Conservation (phyloP, 805 yeast genomes). For the Metschnikowia baotianmanensis region DNA sequence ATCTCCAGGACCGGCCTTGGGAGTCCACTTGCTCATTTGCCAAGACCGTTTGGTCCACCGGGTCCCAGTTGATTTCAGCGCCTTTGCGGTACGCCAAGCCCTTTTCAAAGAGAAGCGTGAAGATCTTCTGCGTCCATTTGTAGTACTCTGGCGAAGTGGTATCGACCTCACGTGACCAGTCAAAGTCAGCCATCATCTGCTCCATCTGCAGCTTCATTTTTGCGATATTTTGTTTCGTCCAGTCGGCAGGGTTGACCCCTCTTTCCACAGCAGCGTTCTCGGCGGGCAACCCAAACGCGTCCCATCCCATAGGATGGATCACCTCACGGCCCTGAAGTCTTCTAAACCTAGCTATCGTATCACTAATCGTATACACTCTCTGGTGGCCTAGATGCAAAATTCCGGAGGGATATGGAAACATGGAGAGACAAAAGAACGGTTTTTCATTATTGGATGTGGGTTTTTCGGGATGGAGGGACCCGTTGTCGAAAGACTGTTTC, state of each 20-base stretch:
- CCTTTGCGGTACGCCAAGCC: conserved; percentile 83
- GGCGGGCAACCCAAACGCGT: conserved; percentile 97
- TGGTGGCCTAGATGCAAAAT: conserved; percentile 90
- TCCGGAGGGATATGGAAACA: conserved; percentile 98
- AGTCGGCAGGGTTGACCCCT: conserved; percentile 68
- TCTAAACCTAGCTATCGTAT: conserved; percentile 74
- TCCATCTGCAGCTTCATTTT: conserved; percentile 85
- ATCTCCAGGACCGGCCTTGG: conserved; percentile 92
- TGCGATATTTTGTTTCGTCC: conserved; percentile 81
- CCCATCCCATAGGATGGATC: conserved; percentile 99
- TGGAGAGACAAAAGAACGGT: conserved; percentile 64
- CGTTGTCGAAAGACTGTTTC: conserved; percentile 35
- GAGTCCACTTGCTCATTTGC: conserved; percentile 95
- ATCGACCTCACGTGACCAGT: conserved; percentile 88
- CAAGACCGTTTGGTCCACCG: conserved; percentile 88
- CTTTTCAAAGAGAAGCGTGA: conserved; percentile 64
- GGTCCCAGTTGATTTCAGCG: conserved; percentile 97
- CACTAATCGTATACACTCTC: conserved; percentile 89
- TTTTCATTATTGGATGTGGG: not conserved
- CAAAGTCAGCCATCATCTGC: conserved; percentile 79
- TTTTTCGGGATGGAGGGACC: conserved; percentile 36
- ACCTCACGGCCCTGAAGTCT: conserved; percentile 75
- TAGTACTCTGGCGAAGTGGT: conserved; percentile 89
- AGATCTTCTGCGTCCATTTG: conserved; percentile 88
- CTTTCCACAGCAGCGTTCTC: conserved; percentile 96